phyloP scores from a whole-genome alignment of 345 rosid species.

The Linum tenue region DNA sequence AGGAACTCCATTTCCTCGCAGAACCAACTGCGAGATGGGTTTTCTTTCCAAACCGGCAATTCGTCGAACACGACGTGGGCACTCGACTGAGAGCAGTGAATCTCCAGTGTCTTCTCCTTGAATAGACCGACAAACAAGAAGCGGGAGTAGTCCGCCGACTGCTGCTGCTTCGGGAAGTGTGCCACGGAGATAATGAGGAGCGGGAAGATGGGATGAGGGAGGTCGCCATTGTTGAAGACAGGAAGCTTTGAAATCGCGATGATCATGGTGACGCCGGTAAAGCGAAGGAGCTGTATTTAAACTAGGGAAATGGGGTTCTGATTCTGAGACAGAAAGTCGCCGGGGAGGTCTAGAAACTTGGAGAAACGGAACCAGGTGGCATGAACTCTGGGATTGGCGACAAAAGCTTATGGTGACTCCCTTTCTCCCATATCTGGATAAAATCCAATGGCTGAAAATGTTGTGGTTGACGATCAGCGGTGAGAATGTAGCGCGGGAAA shows the following conservation, averaged over 20 bases:
- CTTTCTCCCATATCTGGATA: neutral
- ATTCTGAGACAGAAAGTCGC: too few species aligned
- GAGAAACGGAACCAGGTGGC: slow-evolving; percentile 38
- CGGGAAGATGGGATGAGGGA: slow-evolving; percentile 18
- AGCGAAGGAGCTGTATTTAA: neutral
- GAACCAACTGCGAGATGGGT: slow-evolving; percentile 9
- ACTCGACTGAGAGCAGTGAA: neutral
- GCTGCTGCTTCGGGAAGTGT: slow-evolving; percentile 8
- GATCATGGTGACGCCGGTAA: neutral
- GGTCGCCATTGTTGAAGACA: slow-evolving; percentile 6
- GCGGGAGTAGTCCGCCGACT: neutral
- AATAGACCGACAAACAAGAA: neutral
- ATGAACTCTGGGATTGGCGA: neutral
- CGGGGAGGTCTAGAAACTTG: slow-evolving; percentile 32
- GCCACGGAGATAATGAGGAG: slow-evolving; percentile 16
- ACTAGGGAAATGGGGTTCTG: neutral
- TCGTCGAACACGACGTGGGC: neutral
- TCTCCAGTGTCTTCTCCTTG: neutral
- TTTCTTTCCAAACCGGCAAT: slow-evolving; percentile 2
- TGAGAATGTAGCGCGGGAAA: too few species aligned
- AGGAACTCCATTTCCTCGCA: neutral
- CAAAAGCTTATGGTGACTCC: slow-evolving; percentile 1
- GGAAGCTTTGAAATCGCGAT: neutral
- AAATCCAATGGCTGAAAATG: neutral
- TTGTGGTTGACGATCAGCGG: neutral